A percentile compares a stretch with the other conserved stretches of the same genome.
phyloP scores from a whole-genome alignment of 2,329 filamentous ascomycete genomes.

The Colletotrichum sp. region DNA sequence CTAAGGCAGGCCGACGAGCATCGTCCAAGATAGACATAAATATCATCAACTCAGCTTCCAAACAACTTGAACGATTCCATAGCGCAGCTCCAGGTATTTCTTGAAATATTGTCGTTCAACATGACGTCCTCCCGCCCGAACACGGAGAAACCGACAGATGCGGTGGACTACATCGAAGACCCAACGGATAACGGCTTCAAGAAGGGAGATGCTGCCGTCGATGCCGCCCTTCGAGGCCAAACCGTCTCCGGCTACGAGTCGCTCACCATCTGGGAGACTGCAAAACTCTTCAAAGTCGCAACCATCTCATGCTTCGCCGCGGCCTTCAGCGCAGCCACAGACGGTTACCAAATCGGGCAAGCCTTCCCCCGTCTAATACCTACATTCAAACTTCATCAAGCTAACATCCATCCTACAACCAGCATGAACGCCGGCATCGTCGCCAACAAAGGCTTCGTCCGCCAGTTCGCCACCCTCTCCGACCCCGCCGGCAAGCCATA shows the following conservation, averaged over 20 bases:
- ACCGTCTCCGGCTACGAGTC: slow-evolving; percentile 30
- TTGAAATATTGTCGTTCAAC: background rate
- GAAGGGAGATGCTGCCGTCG: background rate
- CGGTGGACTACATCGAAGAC: background rate
- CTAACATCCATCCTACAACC: background rate
- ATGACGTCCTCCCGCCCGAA: background rate
- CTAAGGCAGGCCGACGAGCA: background rate
- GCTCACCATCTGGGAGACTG: slow-evolving; percentile 27
- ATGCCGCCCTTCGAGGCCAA: slow-evolving; percentile 26
- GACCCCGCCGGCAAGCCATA: slow-evolving; percentile 27
- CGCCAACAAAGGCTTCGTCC: slow-evolving; percentile 43
- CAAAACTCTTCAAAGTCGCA: slow-evolving; percentile 29
- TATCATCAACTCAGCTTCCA: background rate
- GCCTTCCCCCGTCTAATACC: no score
- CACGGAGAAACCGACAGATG: background rate
- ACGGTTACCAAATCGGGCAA: slow-evolving; percentile 31
- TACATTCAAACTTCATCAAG: no score
- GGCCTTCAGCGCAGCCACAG: slow-evolving; percentile 28
- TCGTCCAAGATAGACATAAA: background rate
- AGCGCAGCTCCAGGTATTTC: no score
- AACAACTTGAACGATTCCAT: background rate
- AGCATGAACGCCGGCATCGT: slow-evolving; percentile 40
- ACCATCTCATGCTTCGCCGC: slow-evolving; percentile 27
- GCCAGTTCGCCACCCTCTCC: slow-evolving; percentile 32
- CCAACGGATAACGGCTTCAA: background rate